These are phyloP conservation scores for Andrographis paniculata DNA, from an alignment of 305 asterid species.

Conservation along the genomic window DNA sequence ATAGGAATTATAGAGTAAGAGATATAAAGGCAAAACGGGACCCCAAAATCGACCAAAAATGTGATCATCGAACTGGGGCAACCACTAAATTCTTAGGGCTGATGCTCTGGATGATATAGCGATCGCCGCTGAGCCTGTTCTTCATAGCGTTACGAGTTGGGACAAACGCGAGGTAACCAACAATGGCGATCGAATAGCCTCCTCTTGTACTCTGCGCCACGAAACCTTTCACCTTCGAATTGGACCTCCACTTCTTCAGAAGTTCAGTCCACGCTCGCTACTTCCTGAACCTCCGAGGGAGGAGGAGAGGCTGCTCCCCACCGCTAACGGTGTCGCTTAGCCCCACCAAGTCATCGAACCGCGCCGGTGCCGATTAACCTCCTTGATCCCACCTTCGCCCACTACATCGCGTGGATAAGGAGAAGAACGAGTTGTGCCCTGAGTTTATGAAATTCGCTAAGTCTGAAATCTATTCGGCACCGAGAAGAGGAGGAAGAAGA, in stretches of 20 bases:
- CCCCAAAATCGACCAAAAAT: neutral
- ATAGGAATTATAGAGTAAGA: neutral
- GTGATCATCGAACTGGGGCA: conserved; percentile 12
- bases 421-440: too few relatives aligned
- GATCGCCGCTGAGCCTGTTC: conserved; percentile 12
- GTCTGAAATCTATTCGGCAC: too few relatives aligned
- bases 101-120: conserved; percentile 29
- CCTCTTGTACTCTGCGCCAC: conserved; percentile 36
- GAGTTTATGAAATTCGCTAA: too few relatives aligned
- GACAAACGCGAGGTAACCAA: conserved; percentile 48
- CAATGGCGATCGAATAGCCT: conserved; percentile 49
- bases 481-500: too few relatives aligned
- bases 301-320: conserved; percentile 38
- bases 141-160: conserved; percentile 14
- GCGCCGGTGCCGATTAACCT: conserved; percentile 34
- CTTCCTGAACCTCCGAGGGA: conserved; percentile 44
- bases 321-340: conserved; percentile 21
- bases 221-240: conserved; percentile 37
- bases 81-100: conserved; percentile 25
- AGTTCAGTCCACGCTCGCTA: conserved; percentile 37
- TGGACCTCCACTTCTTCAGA: conserved; percentile 23
- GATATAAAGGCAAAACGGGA: neutral
- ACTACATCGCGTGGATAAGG: too few relatives aligned
- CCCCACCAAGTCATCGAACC: conserved; percentile 34
- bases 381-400: too few relatives aligned